Percentiles rank a stretch among this genome's conserved stretches.
Evolutionary conservation across 371 early-diverging fungal species (phyloP).

Genomic region (Coemansia sp.): DNA sequence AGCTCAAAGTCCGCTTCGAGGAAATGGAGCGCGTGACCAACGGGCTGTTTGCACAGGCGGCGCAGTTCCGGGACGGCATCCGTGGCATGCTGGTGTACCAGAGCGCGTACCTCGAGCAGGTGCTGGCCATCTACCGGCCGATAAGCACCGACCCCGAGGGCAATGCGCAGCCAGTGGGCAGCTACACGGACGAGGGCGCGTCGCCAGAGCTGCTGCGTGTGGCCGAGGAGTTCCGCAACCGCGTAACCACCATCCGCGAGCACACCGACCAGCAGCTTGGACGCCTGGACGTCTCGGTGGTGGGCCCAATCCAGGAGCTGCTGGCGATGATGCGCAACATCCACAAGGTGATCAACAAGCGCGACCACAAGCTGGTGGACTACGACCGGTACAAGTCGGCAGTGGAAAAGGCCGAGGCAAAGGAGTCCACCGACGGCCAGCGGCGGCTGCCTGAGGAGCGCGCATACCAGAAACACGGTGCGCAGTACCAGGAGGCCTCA

Average conservation of each 20-base stretch:
- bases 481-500: conserved; percentile 57
- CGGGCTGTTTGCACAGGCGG: conserved; percentile 55
- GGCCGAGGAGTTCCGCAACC: conserved; percentile 55
- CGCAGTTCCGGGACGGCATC: conserved; percentile 63
- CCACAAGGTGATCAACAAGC: conserved; percentile 59
- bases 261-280: conserved; percentile 57
- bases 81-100: conserved; percentile 44
- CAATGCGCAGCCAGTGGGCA: conserved; percentile 33
- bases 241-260: conserved; percentile 47
- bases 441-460: conserved; percentile 58
- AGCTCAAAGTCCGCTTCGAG: conserved; percentile 54
- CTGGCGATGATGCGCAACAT: conserved; percentile 56
- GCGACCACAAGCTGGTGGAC: conserved; percentile 65
- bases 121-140: conserved; percentile 43
- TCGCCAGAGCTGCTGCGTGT: conserved; percentile 53
- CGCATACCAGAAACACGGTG: conserved; percentile 53
- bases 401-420: conserved; percentile 54
- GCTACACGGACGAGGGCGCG: conserved; percentile 46
- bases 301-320: conserved; percentile 59
- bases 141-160: conserved; percentile 49
- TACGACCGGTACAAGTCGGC: conserved; percentile 60
- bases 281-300: conserved; percentile 58
- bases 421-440: conserved; percentile 54
- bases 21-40: conserved; percentile 53
- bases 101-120: conserved; percentile 43